phyloP scores from a whole-genome alignment of 495 filamentous ascomycete genomes.

The Lindgomyces ingoldianus region DNA sequence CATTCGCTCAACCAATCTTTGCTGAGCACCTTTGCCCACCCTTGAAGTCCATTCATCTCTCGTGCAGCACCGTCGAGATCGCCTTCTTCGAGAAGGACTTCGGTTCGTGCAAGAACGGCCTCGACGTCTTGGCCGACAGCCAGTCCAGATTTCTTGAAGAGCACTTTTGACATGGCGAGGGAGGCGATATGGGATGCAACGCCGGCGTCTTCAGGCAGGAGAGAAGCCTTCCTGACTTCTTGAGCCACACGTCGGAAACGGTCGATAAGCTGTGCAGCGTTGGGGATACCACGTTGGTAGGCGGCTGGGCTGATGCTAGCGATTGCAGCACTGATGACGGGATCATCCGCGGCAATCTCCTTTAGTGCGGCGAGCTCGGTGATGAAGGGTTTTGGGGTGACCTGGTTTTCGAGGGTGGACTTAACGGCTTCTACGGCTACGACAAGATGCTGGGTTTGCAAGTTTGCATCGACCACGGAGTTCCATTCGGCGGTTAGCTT shows the following conservation, averaged over 20 bases:
- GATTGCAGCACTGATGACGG: conserved; percentile 86
- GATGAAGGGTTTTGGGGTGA: conserved; percentile 79
- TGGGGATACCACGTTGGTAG: conserved; percentile 89
- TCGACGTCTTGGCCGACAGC: conserved; percentile 90
- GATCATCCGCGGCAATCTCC: conserved; percentile 78
- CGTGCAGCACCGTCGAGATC: conserved; percentile 86
- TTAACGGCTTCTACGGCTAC: conserved; percentile 90
- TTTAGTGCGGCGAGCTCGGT: conserved; percentile 90
- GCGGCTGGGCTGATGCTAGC: conserved; percentile 89
- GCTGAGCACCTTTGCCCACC: conserved; percentile 92
- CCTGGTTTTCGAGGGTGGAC: conserved; percentile 68
- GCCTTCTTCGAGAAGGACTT: conserved; percentile 87
- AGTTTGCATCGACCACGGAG: conserved; percentile 80
- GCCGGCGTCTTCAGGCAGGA: conserved; percentile 89
- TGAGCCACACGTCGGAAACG: conserved; percentile 91
- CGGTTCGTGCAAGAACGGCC: conserved; percentile 83
- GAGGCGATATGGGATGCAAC: conserved; percentile 91
- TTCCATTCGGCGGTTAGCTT: conserved; percentile 82
- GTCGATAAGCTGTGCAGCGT: conserved; percentile 80
- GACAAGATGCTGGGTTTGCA: conserved; percentile 91
- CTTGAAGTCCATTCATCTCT: conserved; percentile 88
- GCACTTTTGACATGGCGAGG: conserved; percentile 80
- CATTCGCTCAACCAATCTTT: conserved; percentile 91
- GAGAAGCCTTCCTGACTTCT: conserved; percentile 90
- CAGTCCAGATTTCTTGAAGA: conserved; percentile 82